Evolutionary conservation across 305 asterid genomes (phyloP).

Genomic region (Fraxinus greggii): DNA sequence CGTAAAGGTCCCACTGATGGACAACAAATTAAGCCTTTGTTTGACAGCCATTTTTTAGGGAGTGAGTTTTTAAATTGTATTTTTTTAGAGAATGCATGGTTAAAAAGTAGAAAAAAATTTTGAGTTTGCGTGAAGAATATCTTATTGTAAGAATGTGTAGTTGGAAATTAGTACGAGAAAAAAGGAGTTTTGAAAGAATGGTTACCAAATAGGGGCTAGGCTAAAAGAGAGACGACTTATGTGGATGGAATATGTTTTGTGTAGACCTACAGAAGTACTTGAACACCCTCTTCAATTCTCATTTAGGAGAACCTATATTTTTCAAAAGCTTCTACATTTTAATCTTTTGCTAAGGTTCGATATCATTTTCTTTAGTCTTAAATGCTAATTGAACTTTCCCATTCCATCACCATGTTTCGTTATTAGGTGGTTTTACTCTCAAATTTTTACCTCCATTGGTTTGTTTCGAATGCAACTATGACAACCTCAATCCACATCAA

Average conservation of each 20-base stretch:
- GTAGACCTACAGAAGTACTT: not conserved
- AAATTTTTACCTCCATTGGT: not conserved
- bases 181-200: too few relatives aligned
- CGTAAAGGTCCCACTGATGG: not conserved
- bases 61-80: too few relatives aligned
- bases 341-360: not conserved
- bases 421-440: not conserved
- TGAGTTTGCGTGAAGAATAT: too few relatives aligned
- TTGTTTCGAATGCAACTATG: not conserved
- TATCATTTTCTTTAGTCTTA: not conserved
- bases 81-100: too few relatives aligned
- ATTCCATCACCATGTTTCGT: not conserved
- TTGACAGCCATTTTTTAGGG: too few relatives aligned
- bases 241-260: not conserved
- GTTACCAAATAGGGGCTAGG: too few relatives aligned
- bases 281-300: not conserved
- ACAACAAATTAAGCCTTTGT: not conserved
- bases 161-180: too few relatives aligned
- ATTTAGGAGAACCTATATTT: not conserved
- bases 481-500: not conserved
- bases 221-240: not conserved
- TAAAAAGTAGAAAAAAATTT: too few relatives aligned
- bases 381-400: not conserved
- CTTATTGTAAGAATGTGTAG: too few relatives aligned
- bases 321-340: not conserved